Evolutionary conservation across 2,329 filamentous ascomycete genomes (phyloP).

Genomic region (Periglandula ipomoeae): DNA sequence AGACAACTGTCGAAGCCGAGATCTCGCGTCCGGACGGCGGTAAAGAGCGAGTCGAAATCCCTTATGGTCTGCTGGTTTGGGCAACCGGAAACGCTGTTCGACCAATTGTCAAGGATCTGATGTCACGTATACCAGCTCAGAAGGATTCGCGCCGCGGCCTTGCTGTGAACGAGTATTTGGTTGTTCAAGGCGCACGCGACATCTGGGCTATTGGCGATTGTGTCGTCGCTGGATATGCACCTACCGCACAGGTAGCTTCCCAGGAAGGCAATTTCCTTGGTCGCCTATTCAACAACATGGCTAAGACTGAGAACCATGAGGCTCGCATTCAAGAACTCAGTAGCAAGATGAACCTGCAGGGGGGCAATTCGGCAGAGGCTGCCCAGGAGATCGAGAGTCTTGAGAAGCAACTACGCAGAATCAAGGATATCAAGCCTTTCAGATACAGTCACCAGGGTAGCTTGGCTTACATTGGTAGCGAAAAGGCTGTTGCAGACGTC

Average conservation of each 20-base stretch:
- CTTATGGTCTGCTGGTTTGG: conserved; percentile 95
- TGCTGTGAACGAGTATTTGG: conserved; percentile 96
- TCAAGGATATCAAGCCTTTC: conserved; percentile 95
- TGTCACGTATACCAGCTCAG: conserved; percentile 85
- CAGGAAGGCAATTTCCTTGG: conserved; percentile 96
- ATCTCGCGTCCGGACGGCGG: conserved; percentile 70
- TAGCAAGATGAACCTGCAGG: conserved; percentile 49
- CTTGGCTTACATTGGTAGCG: conserved; percentile 94
- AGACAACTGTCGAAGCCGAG: conserved; percentile 88
- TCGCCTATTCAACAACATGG: conserved; percentile 97
- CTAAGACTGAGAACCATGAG: conserved; percentile 82
- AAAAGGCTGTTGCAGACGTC: conserved; percentile 95
- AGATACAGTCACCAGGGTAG: conserved; percentile 97
- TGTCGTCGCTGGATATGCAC: conserved; percentile 93
- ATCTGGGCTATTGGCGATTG: conserved; percentile 98
- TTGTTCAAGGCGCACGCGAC: conserved; percentile 93
- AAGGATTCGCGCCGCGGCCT: conserved; percentile 91
- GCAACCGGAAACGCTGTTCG: conserved; percentile 94
- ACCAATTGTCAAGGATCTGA: conserved; percentile 81
- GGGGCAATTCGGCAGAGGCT: conserved; percentile 57
- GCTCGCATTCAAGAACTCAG: conserved; percentile 61
- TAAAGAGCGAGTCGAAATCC: conserved; percentile 73
- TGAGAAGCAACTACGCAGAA: conserved; percentile 77
- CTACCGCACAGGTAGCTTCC: conserved; percentile 90
- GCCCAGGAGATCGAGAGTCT: conserved; percentile 71